Evolutionary conservation across 495 filamentous ascomycete genomes (phyloP).

Genomic region (Geoglossum glabrum): DNA sequence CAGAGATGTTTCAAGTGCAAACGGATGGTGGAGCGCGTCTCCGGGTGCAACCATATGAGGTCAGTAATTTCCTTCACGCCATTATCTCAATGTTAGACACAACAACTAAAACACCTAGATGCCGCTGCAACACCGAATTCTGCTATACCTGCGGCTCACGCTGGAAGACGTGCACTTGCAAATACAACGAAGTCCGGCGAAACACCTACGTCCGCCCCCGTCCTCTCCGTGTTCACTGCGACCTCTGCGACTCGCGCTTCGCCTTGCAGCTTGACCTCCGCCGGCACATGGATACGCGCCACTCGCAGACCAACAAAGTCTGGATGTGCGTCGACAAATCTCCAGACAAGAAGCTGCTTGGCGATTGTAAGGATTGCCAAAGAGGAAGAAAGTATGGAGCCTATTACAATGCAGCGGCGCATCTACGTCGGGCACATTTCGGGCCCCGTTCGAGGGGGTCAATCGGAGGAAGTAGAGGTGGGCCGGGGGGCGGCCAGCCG

Average conservation of each 20-base stretch:
- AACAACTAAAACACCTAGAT: neutral
- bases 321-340: slow-evolving; percentile 57
- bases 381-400: slow-evolving; percentile 64
- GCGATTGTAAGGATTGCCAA: slow-evolving; percentile 75
- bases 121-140: neutral
- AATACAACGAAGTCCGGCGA: neutral
- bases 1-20: neutral
- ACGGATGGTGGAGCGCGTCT: neutral
- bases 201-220: neutral
- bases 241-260: neutral
- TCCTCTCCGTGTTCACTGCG: neutral
- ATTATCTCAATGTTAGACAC: neutral
- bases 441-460: slow-evolving; percentile 21
- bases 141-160: neutral
- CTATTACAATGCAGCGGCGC: slow-evolving; percentile 91
- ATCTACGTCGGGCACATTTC: slow-evolving; percentile 81
- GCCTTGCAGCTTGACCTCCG: slow-evolving; percentile 61
- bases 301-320: slow-evolving; percentile 51
- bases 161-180: neutral
- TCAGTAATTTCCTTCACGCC: neutral
- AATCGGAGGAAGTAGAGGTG: neutral
- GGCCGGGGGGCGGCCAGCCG: neutral
- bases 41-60: neutral
- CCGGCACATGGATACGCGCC: slow-evolving; percentile 65
- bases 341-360: slow-evolving; percentile 28